These are phyloP conservation scores for Artemisia tridentata DNA, from an alignment of 129 eudicot species.

Conservation along the genomic window DNA sequence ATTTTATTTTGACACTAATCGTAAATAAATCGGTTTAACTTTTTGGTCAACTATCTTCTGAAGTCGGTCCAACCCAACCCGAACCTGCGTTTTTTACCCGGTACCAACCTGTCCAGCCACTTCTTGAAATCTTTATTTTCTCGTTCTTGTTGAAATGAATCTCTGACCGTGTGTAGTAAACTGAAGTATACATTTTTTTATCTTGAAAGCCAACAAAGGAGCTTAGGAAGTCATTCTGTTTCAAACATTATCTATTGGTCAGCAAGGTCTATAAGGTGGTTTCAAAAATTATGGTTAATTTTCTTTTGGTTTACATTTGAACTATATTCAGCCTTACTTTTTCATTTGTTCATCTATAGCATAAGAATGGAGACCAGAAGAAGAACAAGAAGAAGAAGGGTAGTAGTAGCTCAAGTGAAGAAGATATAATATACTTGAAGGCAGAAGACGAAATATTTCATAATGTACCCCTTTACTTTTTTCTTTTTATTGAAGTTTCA, in stretches of 20 bases:
- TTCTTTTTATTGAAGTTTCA: neutral
- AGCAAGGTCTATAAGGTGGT: slow-evolving; percentile 74
- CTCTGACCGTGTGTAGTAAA: neutral
- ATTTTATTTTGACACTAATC: no score
- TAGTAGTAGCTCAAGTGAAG: slow-evolving; percentile 31
- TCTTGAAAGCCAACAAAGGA: slow-evolving; percentile 69
- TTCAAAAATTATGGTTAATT: neutral
- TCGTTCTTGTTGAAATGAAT: no score
- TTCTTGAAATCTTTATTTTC: no score
- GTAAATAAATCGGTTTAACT: no score
- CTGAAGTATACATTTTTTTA: slow-evolving; percentile 6
- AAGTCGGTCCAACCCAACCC: no score
- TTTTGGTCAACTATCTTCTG: no score
- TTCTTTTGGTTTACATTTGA: neutral
- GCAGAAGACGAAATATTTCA: no score
- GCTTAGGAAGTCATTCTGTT: slow-evolving; percentile 63
- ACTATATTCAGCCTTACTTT: neutral
- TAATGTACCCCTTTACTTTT: slow-evolving; percentile 32
- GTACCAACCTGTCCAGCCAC: no score
- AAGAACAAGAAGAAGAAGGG: slow-evolving; percentile 21
- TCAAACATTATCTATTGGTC: slow-evolving; percentile 57
- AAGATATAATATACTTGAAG: no score
- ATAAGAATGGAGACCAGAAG: slow-evolving; percentile 46
- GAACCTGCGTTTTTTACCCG: no score
- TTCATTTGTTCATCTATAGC: slow-evolving; percentile 33